Evolutionary conservation across 768 basidiomycete genomes (phyloP).

Genomic region (Lactifluus pinguis): DNA sequence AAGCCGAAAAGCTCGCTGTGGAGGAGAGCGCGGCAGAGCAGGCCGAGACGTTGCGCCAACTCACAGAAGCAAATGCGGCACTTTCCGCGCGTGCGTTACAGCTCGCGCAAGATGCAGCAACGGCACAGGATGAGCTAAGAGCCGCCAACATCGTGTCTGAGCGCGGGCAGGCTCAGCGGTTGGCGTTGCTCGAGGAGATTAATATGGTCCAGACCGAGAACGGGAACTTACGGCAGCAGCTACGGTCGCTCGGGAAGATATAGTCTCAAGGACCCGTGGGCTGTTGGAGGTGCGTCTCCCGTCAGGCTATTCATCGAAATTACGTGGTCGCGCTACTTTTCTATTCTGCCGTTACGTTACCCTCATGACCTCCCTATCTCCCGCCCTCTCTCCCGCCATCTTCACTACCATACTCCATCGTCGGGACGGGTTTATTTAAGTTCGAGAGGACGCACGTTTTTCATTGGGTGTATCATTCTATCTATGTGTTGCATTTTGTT

Average conservation of each 20-base stretch:
- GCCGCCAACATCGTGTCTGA: slow-evolving; percentile 38
- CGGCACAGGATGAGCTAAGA: slow-evolving; percentile 60
- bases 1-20: slow-evolving; percentile 56
- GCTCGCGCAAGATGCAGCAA: slow-evolving; percentile 61
- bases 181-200: slow-evolving; percentile 82
- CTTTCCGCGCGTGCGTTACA: slow-evolving; percentile 64
- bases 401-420: too few relatives aligned
- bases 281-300: too few relatives aligned
- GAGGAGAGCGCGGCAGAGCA: slow-evolving; percentile 63
- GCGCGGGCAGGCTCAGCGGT: slow-evolving; percentile 72
- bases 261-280: slow-evolving; percentile 14
- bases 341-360: too few relatives aligned
- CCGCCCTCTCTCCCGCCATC: too few relatives aligned
- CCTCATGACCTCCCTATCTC: too few relatives aligned
- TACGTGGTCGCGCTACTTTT: too few relatives aligned
- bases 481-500: background rate
- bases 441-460: background rate
- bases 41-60: slow-evolving; percentile 60
- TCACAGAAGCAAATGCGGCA: slow-evolving; percentile 70
- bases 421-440: background rate
- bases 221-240: slow-evolving; percentile 54
- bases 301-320: too few relatives aligned
- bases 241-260: slow-evolving; percentile 48
- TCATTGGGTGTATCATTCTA: background rate
- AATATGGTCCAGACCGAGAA: slow-evolving; percentile 80